Conservation (phyloP, 345 rosid genomes). For the Brassica nigra region DNA sequence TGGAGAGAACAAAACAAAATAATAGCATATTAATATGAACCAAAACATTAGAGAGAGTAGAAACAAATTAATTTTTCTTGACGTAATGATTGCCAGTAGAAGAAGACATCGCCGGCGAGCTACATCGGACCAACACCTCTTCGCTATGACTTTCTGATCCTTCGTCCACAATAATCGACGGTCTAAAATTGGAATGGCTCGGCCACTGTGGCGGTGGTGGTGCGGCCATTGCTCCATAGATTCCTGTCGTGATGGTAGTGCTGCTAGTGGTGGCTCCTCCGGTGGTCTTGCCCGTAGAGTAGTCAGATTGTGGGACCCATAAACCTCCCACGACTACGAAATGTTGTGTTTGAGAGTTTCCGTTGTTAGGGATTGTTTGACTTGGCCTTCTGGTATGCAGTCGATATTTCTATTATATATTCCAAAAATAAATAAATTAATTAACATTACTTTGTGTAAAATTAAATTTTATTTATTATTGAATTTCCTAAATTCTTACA, state of each 20-base stretch:
- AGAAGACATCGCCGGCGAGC: slow-evolving; percentile 43
- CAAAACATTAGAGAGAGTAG: slow-evolving; percentile 3
- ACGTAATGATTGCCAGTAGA: slow-evolving; percentile 33
- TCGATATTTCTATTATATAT: slow-evolving; percentile 66
- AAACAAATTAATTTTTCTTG: slow-evolving; percentile 7
- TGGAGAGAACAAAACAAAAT: not conserved
- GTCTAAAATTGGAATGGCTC: slow-evolving; percentile 30
- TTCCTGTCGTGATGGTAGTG: slow-evolving; percentile 32
- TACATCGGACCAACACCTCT: slow-evolving; percentile 29
- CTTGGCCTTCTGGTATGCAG: slow-evolving; percentile 79
- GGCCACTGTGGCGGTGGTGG: slow-evolving; percentile 44
- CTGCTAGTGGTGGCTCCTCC: slow-evolving; percentile 47
- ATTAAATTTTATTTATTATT: not conserved
- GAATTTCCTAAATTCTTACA: too few relatives aligned
- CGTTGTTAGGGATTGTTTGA: slow-evolving; percentile 45
- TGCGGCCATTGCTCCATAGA: slow-evolving; percentile 31
- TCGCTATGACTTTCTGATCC: slow-evolving; percentile 29
- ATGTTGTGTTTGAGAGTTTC: slow-evolving; percentile 68
- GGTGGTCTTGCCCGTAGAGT: slow-evolving; percentile 53
- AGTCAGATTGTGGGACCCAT: slow-evolving; percentile 82
- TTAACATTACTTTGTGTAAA: not conserved
- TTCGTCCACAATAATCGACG: slow-evolving; percentile 29
- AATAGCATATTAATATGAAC: not conserved
- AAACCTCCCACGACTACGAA: slow-evolving; percentile 88
- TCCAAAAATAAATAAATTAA: not conserved